Conservation (phyloP, 2,329 filamentous ascomycete genomes). For the Hortaea werneckii region DNA sequence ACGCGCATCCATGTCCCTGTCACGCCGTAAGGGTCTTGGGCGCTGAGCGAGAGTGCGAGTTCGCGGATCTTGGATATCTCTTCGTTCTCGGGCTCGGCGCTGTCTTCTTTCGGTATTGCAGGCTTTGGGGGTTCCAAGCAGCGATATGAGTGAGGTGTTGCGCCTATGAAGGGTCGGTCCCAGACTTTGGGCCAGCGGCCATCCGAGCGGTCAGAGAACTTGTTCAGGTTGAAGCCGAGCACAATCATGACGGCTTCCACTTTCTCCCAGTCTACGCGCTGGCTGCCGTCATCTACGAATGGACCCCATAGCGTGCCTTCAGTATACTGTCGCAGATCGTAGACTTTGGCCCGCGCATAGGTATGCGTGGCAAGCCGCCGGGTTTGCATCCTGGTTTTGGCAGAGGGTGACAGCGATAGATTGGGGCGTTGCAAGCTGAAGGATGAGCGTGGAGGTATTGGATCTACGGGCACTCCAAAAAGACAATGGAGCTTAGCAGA, state of each 20-base stretch:
- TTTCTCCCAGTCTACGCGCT: constrained; percentile 67
- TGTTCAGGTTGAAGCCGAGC: constrained; percentile 51
- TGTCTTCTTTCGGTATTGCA: constrained; percentile 3
- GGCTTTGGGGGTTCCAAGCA: constrained; percentile 2
- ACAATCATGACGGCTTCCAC: constrained; percentile 65
- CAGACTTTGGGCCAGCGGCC: constrained; percentile 45
- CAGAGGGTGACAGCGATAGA: constrained; percentile 7
- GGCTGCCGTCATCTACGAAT: constrained; percentile 53
- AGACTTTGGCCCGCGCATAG: constrained; percentile 59
- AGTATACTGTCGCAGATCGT: constrained; percentile 62
- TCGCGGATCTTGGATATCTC: constrained; percentile 16
- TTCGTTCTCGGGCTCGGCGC: constrained; percentile 8
- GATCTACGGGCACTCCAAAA: constrained; percentile 51
- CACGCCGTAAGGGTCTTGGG: constrained; percentile 59
- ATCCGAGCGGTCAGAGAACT: constrained; percentile 33
- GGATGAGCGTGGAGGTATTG: constrained; percentile 17
- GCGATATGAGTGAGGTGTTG: constrained; percentile 33
- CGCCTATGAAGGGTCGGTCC: constrained; percentile 47
- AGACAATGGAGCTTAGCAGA: constrained; percentile 60
- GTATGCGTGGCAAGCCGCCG: constrained; percentile 25
- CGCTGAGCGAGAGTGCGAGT: constrained; percentile 37
- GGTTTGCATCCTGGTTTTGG: constrained; percentile 14
- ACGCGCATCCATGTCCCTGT: constrained; percentile 63
- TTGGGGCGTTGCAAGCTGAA: constrained; percentile 14
- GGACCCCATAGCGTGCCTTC: constrained; percentile 57